phyloP scores from a whole-genome alignment of 1,284 basidiomycete genomes.

The Malassezia cuniculi region DNA sequence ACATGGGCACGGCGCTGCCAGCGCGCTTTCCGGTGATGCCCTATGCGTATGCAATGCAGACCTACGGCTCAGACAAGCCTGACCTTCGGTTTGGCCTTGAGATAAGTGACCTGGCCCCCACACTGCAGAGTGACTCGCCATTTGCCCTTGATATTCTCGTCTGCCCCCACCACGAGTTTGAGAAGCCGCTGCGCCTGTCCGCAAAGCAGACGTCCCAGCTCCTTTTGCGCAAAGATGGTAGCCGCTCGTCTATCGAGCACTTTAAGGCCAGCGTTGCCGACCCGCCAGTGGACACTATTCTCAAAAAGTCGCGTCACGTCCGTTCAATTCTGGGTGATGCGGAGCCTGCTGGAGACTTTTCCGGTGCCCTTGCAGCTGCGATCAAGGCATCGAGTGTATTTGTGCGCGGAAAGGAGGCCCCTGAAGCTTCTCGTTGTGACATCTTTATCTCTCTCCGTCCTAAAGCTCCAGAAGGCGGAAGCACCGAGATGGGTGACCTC shows the following conservation, averaged over 20 bases:
- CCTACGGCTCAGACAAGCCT: constrained; percentile 85
- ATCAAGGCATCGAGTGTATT: constrained; percentile 45
- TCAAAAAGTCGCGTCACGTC: constrained; percentile 24
- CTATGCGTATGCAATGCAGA: constrained; percentile 27
- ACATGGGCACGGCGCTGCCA: constrained; percentile 3
- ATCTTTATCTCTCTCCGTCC: constrained; percentile 19
- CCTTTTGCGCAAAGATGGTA: constrained; percentile 15
- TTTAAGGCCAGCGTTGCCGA: constrained; percentile 16
- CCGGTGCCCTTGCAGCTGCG: constrained; percentile 28
- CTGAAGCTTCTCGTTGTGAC: constrained; percentile 10
- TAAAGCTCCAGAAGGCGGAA: constrained; percentile 56
- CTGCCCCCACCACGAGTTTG: constrained; percentile 1
- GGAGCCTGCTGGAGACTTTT: constrained; percentile 10
- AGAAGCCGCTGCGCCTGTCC: constrained; percentile 11
- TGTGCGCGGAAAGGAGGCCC: constrained; percentile 44
- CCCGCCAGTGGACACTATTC: constrained; percentile 22
- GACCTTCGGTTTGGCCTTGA: constrained; percentile 68
- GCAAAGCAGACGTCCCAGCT: constrained; percentile 23
- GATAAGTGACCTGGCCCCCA: constrained; percentile 21
- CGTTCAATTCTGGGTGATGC: constrained; percentile 14
- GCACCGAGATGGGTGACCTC: constrained; percentile 64
- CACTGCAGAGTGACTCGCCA: not conserved
- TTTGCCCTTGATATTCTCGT: constrained; percentile 11
- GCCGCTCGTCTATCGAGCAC: constrained; percentile 17
- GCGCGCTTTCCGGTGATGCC: constrained; percentile 24